Evolutionary conservation across 2,329 filamentous ascomycete genomes (phyloP), one percentile per base, ranked within the genome.

Genomic region (Cordyceps javanica): DNA sequence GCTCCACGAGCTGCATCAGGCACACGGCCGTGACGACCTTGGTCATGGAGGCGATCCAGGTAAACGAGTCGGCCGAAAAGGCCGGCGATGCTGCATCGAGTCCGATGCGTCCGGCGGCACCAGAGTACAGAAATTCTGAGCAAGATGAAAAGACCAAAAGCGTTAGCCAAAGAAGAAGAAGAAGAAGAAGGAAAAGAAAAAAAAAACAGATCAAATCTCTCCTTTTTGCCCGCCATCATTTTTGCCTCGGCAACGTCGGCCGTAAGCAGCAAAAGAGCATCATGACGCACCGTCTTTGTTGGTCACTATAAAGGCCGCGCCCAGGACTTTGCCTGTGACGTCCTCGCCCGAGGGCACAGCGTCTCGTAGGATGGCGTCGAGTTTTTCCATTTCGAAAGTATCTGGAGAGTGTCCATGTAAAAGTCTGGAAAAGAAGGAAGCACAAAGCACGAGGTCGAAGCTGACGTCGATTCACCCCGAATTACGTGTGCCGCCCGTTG

Each of bases 41-140:
- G 58, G 73, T 77, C 63, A 75, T 59, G n/a, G 75, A 77, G 9
- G 74, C 75, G 13, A 70, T 64, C 64, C 67, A 73, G 21, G 68
- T 66, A 45, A 77, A 70, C 1, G 74, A 67, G 39, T 68, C 60
- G 1, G 61, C 50, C 2, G 60, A 61, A 63, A 74, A 78, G 0
- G 62, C 58, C 0, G 62, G 57, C 1, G 74, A 69, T 6, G 44
- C 19, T 23, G 52, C 23, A 16, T 68, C 60, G n/a, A 73, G 61
- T 39, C 62, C 67, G 36, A 67, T 67, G 7, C 72, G 70, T 5
- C 75, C 75, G 2, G 73, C 68, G 0, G 70, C 65, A 42, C 70
- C 71, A 26, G 65, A 64, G 61, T 72, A 76, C 16, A 76, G 48
- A 41, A 69, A 54, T 4, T 65, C 72, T 75, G 26, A 28, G 7